Evolutionary conservation across 495 filamentous ascomycete genomes (phyloP).

Genomic region (Haplographium delicatum): DNA sequence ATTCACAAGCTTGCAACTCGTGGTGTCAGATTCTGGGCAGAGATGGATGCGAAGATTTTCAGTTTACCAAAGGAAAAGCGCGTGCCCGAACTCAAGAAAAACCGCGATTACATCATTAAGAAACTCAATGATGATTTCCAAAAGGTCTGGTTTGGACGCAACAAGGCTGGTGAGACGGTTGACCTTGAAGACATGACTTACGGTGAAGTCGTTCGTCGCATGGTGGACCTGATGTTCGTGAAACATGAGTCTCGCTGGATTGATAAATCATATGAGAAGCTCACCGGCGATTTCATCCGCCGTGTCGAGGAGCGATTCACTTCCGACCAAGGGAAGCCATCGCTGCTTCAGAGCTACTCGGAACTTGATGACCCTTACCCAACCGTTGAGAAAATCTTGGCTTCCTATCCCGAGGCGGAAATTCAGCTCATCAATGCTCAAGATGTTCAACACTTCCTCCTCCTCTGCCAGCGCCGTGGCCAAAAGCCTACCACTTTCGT

Average conservation of each 20-base stretch:
- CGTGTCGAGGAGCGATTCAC: slow-evolving; percentile 94
- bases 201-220: slow-evolving; percentile 80
- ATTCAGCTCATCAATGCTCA: slow-evolving; percentile 92
- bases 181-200: slow-evolving; percentile 99
- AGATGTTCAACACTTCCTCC: slow-evolving; percentile 91
- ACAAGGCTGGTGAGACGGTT: slow-evolving; percentile 73
- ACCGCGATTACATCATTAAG: slow-evolving; percentile 90
- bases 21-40: slow-evolving; percentile 92
- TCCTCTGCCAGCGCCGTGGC: slow-evolving; percentile 84
- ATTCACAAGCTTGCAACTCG: slow-evolving; percentile 97
- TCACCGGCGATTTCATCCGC: slow-evolving; percentile 92
- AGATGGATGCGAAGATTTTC: slow-evolving; percentile 98
- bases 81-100: slow-evolving; percentile 84
- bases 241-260: slow-evolving; percentile 94
- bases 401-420: slow-evolving; percentile 78
- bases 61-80: slow-evolving; percentile 92
- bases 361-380: slow-evolving; percentile 81
- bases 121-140: slow-evolving; percentile 98
- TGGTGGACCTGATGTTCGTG: slow-evolving; percentile 96
- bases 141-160: slow-evolving; percentile 97
- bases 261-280: slow-evolving; percentile 69
- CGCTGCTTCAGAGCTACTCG: slow-evolving; percentile 76
- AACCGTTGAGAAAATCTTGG: slow-evolving; percentile 70
- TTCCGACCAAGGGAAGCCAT: slow-evolving; percentile 56
- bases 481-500: slow-evolving; percentile 98